These are phyloP conservation scores for Pleomassaria siparia DNA, from an alignment of 2,329 filamentous ascomycete genomes.

Conservation along the genomic window DNA sequence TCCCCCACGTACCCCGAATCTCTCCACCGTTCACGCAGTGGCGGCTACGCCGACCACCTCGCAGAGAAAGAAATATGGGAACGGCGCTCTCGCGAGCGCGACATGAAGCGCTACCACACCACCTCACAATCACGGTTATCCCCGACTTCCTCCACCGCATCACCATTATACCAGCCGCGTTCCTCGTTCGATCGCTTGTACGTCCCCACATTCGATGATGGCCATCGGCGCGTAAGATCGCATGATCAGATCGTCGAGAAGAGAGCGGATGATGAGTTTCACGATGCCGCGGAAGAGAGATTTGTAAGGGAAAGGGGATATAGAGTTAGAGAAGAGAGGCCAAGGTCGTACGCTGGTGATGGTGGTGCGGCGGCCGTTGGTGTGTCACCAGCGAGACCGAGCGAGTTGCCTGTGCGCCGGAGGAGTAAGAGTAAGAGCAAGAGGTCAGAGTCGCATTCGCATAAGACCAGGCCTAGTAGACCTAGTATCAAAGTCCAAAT, in stretches of 20 bases:
- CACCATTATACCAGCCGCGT: neutral
- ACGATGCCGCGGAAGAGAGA: neutral
- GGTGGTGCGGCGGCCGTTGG: neutral
- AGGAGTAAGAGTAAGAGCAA: neutral
- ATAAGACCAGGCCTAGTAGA: constrained; percentile 9
- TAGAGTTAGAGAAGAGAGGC: constrained; percentile 18
- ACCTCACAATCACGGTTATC: too few relatives aligned
- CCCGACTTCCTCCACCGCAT: constrained; percentile 7
- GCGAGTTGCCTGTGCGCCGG: constrained; percentile 7
- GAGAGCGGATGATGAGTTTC: constrained; percentile 3
- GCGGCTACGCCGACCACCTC: constrained; percentile 25
- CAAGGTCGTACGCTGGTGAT: constrained; percentile 1
- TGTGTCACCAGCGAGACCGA: constrained; percentile 11
- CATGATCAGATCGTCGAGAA: constrained; percentile 8
- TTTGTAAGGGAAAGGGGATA: constrained; percentile 9
- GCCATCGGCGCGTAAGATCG: constrained; percentile 13
- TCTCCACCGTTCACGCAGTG: constrained; percentile 23
- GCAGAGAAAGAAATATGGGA: constrained; percentile 23
- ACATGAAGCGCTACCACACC: constrained; percentile 28
- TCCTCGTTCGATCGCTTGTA: constrained; percentile 20
- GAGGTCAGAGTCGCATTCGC: neutral
- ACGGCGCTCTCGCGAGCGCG: constrained; percentile 18
- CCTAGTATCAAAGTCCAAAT: constrained; percentile 27
- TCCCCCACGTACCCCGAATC: neutral
- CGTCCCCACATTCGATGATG: constrained; percentile 20